Evolutionary conservation across 768 basidiomycete genomes (phyloP).

Genomic region (Candolleomyces eurysporus): DNA sequence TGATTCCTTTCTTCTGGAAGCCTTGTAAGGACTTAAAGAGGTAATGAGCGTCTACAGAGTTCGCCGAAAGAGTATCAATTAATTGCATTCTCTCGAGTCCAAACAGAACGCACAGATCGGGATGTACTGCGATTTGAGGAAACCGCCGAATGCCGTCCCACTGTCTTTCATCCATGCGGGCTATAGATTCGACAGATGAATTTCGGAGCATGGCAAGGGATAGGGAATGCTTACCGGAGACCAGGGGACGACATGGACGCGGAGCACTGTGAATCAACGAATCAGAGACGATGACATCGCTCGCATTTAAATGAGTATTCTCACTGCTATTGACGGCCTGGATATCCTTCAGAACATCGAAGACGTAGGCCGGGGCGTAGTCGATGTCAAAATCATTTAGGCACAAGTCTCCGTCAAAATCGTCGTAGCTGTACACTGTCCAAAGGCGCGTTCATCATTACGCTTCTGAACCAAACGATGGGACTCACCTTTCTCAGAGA

Average conservation of each 20-base stretch:
- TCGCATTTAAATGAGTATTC: constrained; percentile 2
- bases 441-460: neutral
- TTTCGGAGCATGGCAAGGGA: constrained; percentile 1
- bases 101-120: constrained; percentile 36
- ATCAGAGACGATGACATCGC: neutral
- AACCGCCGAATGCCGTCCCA: constrained; percentile 65
- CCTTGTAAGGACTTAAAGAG: constrained; percentile 66
- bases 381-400: constrained; percentile 53
- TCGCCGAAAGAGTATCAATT: constrained; percentile 7
- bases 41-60: constrained; percentile 56
- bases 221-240: constrained; percentile 50
- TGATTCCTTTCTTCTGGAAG: constrained; percentile 55
- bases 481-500: constrained; percentile 50
- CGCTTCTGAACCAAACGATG: neutral
- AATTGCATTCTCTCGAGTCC: neutral
- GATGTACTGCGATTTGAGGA: constrained; percentile 43
- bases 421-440: constrained; percentile 60
- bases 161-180: constrained; percentile 76
- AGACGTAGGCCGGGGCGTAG: constrained; percentile 56
- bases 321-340: constrained; percentile 47
- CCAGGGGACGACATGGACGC: constrained; percentile 66
- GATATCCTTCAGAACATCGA: constrained; percentile 60
- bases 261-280: constrained; percentile 27
- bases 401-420: constrained; percentile 53
- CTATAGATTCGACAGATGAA: constrained; percentile 27